Evolutionary conservation across 108 stramenopile genomes (phyloP), one percentile per base, ranked within the genome.

Genomic region (Mayamaea pseudoterrestris): DNA sequence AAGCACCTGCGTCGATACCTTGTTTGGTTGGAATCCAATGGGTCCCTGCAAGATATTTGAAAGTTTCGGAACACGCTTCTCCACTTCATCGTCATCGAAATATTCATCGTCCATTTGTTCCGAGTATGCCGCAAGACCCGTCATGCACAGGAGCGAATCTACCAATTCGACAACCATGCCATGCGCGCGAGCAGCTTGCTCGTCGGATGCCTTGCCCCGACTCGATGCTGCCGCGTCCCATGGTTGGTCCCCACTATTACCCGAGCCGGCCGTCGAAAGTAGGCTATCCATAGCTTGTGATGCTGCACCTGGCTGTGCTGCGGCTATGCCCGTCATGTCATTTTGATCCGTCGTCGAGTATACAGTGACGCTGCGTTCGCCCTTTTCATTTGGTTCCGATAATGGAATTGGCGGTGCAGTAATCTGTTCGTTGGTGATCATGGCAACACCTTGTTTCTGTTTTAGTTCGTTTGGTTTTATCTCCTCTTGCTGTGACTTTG

Each of bases 121-220:
- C 26, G 66, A 65, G 65, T 86, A 90, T 21, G 72, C 89, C 2
- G 89, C 83, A 11, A 81, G 80, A 20, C 89, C 89, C 9, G 89
- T 80, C 41, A 76, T 76, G 41, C 74, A 59, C 32, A 90, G 47
- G 24, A 90, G 40, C 14, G 48, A 41, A 6, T 60, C 51, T 0
- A 90, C 70, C 16, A 90, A 62, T 56, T 83, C 80, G 12, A 51
- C 55, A 22, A 85, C 47, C 39, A 50, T 44, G 30, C 73, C 78
- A n/a, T n/a, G n/a, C n/a, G n/a, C n/a, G n/a, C n/a, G n/a, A 46
- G 68, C 80, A 22, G 89, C 89, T 13, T 59, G 36, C 40, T 90
- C 83, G 24, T 68, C 66, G 1, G 66, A 59, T 41, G 57, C 60
- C 32, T 49, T 50, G 27, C 36, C 26, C 5, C 34, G 50, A 22